Conservation (phyloP, 1,139 yeast genomes). For the Nakaseomyces sp. region DNA sequence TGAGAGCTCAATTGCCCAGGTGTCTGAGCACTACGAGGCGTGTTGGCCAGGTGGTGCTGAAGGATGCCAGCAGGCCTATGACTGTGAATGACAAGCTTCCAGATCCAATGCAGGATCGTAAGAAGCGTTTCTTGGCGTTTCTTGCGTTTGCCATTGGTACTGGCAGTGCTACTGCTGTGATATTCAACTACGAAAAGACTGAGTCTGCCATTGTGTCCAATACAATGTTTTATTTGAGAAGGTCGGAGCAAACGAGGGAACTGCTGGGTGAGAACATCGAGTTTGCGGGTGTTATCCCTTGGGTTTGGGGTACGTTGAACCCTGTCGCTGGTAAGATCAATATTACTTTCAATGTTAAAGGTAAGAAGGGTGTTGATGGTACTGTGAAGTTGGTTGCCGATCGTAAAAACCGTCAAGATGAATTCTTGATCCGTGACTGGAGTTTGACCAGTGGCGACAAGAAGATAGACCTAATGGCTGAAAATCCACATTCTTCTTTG, state of each 20-base stretch:
- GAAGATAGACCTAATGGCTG: slow-evolving; percentile 44
- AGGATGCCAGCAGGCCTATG: slow-evolving; percentile 36
- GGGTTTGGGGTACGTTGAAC: slow-evolving; percentile 81
- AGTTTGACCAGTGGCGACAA: slow-evolving; percentile 40
- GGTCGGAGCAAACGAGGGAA: slow-evolving; percentile 60
- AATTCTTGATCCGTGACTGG: slow-evolving; percentile 56
- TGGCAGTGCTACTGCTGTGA: slow-evolving; percentile 55
- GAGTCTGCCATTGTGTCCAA: slow-evolving; percentile 81
- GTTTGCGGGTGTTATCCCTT: slow-evolving; percentile 66
- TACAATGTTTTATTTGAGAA: slow-evolving; percentile 75
- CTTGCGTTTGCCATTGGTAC: slow-evolving; percentile 55
- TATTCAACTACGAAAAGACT: slow-evolving; percentile 86
- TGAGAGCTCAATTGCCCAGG: slow-evolving; percentile 9
- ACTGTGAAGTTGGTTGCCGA: slow-evolving; percentile 49
- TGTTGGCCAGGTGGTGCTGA: slow-evolving; percentile 15
- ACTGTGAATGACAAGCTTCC: slow-evolving; percentile 61
- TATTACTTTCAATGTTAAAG: slow-evolving; percentile 60
- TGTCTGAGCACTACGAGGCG: neutral
- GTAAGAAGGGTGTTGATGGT: slow-evolving; percentile 45
- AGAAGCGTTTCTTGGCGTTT: slow-evolving; percentile 44
- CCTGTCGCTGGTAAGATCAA: slow-evolving; percentile 77
- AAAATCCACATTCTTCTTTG: slow-evolving; percentile 25
- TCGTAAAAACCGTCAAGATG: slow-evolving; percentile 47
- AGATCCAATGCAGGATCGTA: slow-evolving; percentile 55
- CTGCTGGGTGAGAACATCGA: slow-evolving; percentile 68